Conservation (phyloP, 805 yeast species). For the Candida chilensis region DNA sequence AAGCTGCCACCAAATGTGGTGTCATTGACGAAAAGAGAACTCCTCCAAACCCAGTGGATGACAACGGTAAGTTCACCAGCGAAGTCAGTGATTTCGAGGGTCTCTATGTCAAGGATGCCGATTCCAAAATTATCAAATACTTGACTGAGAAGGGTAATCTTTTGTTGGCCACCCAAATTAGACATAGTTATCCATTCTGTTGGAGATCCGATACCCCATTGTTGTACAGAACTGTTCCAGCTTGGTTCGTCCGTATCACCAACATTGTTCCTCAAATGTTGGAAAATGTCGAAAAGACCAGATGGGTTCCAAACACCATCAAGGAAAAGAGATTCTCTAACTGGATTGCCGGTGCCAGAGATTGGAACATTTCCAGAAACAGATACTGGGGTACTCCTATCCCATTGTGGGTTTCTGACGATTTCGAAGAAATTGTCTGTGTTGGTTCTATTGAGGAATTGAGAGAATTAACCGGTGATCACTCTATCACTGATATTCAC, state of each 20-base stretch:
- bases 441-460: slow-evolving; percentile 87
- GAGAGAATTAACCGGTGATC: slow-evolving; percentile 72
- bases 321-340: slow-evolving; percentile 94
- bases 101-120: slow-evolving; percentile 91
- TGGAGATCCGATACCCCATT: slow-evolving; percentile 99
- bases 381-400: slow-evolving; percentile 99
- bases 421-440: slow-evolving; percentile 86
- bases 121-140: slow-evolving; percentile 77
- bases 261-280: slow-evolving; percentile 87
- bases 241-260: slow-evolving; percentile 93
- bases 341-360: slow-evolving; percentile 99
- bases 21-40: slow-evolving; percentile 56
- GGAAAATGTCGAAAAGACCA: slow-evolving; percentile 73
- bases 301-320: slow-evolving; percentile 89
- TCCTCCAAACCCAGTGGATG: slow-evolving; percentile 95
- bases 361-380: slow-evolving; percentile 97
- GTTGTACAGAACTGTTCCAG: slow-evolving; percentile 92
- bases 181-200: slow-evolving; percentile 98
- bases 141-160: slow-evolving; percentile 72
- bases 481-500: slow-evolving; percentile 81
- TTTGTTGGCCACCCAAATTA: slow-evolving; percentile 70
- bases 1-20: slow-evolving; percentile 68
- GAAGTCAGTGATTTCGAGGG: slow-evolving; percentile 75
- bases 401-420: slow-evolving; percentile 96
- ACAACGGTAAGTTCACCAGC: slow-evolving; percentile 73